Percentiles rank a stretch among this genome's conserved stretches.
Evolutionary conservation across 106 monocot species (phyloP).

Genomic region (Dendrobium officinale): DNA sequence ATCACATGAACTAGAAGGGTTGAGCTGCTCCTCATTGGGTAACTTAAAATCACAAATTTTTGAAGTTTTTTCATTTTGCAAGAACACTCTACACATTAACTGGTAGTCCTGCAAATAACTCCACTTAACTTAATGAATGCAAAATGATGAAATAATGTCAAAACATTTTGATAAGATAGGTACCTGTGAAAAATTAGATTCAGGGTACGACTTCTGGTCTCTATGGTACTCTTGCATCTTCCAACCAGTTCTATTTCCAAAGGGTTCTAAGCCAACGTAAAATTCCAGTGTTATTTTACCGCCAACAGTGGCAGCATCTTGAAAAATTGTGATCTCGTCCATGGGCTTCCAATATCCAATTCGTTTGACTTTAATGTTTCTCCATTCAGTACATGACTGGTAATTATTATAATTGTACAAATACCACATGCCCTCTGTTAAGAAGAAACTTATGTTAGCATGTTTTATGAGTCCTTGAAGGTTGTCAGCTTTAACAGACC

Average conservation of each 20-base stretch:
- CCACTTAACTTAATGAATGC: neutral
- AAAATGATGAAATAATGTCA: neutral
- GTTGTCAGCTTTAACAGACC: too few relatives aligned
- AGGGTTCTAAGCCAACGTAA: conserved; percentile 19
- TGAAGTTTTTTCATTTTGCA: conserved; percentile 4
- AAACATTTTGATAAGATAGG: neutral
- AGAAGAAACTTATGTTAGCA: conserved; percentile 5
- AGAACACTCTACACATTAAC: conserved; percentile 26
- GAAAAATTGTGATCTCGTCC: conserved; percentile 6
- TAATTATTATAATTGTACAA: conserved; percentile 19
- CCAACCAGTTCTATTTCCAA: conserved; percentile 33
- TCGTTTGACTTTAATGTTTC: conserved; percentile 2
- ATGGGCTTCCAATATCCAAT: conserved; percentile 40
- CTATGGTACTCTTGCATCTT: conserved; percentile 33
- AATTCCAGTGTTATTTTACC: conserved; percentile 27
- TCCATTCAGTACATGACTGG: conserved; percentile 6
- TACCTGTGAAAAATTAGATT: conserved; percentile 17
- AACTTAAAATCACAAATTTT: conserved; percentile 2
- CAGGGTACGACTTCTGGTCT: conserved; percentile 7
- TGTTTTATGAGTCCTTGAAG: too few relatives aligned
- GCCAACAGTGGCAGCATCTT: conserved; percentile 13
- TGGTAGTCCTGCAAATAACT: conserved; percentile 2
- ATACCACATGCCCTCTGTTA: conserved; percentile 38
- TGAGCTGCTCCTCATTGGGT: neutral
- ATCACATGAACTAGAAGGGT: neutral